A percentile compares a stretch with the other conserved stretches of the same genome.
Conservation (phyloP, 495 filamentous ascomycete species). For the Hypoxylon perforatum region DNA sequence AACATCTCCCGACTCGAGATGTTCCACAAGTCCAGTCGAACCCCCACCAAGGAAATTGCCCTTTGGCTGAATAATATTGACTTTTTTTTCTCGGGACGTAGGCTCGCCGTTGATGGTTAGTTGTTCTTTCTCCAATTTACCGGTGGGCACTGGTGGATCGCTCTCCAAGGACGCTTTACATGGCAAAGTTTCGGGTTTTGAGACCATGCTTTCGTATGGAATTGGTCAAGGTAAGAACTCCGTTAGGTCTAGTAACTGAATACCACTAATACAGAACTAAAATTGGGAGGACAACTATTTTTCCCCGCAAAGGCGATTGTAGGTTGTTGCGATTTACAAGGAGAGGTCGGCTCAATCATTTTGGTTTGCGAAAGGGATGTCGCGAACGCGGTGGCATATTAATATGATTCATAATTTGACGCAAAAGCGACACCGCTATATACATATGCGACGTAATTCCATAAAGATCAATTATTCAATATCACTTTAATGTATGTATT, state of each 20-base stretch:
- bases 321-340: no score
- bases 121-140: neutral
- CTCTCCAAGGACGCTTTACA: neutral
- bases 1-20: conserved; percentile 36
- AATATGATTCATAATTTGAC: no score
- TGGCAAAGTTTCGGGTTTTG: neutral
- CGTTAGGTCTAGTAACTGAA: neutral
- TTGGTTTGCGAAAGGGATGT: no score
- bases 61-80: conserved; percentile 22
- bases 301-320: no score
- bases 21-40: conserved; percentile 44
- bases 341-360: no score
- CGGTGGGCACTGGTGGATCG: conserved; percentile 1
- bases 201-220: neutral
- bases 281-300: no score
- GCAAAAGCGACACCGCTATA: no score
- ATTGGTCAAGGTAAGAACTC: neutral
- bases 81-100: neutral
- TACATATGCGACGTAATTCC: no score
- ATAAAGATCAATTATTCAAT: no score
- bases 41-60: conserved; percentile 44
- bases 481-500: no score
- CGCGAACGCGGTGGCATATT: no score
- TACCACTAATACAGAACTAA: neutral
- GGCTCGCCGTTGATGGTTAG: neutral